Percentiles rank a stretch among this genome's conserved stretches.
These are phyloP conservation scores for Mortierella sp. DNA, from an alignment of 371 early-diverging fungal genomes.

Conservation along the genomic window DNA sequence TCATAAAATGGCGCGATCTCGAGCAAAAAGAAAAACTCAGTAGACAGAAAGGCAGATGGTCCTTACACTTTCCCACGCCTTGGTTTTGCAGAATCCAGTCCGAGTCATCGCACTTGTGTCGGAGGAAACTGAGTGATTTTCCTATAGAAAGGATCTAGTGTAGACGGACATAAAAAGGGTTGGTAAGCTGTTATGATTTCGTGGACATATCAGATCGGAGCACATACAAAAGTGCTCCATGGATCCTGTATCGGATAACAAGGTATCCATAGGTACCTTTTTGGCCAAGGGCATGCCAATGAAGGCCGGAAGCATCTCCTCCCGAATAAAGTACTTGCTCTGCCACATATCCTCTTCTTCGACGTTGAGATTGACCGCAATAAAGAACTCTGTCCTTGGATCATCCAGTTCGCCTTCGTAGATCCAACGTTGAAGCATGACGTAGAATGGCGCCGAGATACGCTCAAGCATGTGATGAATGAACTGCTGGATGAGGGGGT, in stretches of 20 bases:
- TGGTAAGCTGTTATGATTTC: neutral
- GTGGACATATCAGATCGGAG: neutral
- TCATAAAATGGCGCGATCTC: constrained; percentile 17
- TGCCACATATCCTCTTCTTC: constrained; percentile 87
- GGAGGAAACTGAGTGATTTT: constrained; percentile 94
- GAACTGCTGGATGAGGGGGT: constrained; percentile 87
- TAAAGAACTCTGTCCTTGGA: constrained; percentile 95
- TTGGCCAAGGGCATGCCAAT: constrained; percentile 81
- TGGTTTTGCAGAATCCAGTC: constrained; percentile 66
- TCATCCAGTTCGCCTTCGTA: constrained; percentile 96
- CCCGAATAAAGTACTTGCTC: constrained; percentile 77
- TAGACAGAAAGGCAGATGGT: neutral
- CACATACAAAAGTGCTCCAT: neutral
- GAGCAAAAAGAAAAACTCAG: neutral
- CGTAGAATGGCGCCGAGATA: constrained; percentile 89
- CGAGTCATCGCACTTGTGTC: constrained; percentile 86
- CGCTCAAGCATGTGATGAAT: constrained; percentile 83
- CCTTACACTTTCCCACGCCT: constrained; percentile 58
- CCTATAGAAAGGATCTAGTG: constrained; percentile 89
- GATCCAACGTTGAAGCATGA: constrained; percentile 94
- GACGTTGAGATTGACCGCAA: constrained; percentile 65
- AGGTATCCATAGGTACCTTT: constrained; percentile 67
- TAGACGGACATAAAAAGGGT: neutral
- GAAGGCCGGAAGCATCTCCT: constrained; percentile 90
- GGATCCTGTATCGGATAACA: neutral